These are phyloP conservation scores for Phylloporus scabripes DNA, from an alignment of 768 basidiomycete genomes.

Conservation along the genomic window DNA sequence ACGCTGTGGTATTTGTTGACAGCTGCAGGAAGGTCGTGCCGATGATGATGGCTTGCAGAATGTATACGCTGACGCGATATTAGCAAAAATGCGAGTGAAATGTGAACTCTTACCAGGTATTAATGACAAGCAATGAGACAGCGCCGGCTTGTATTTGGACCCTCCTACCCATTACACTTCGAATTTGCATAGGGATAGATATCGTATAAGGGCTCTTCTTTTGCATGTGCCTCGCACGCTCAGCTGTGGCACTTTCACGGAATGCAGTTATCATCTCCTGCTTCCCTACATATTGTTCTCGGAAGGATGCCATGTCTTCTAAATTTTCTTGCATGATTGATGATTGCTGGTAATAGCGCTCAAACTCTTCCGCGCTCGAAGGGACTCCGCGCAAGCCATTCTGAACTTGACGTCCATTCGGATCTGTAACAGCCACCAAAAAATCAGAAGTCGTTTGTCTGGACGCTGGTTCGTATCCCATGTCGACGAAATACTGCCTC, in stretches of 20 bases:
- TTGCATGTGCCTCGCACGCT: slow-evolving; percentile 45
- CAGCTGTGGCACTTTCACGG: slow-evolving; percentile 44
- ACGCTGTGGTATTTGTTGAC: slow-evolving; percentile 31
- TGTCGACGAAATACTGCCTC: slow-evolving; percentile 51
- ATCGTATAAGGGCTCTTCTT: slow-evolving; percentile 46
- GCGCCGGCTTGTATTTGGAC: slow-evolving; percentile 44
- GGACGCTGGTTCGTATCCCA: slow-evolving; percentile 51
- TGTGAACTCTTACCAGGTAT: slow-evolving; percentile 11
- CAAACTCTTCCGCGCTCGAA: slow-evolving; percentile 55
- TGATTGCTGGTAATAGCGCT: slow-evolving; percentile 41
- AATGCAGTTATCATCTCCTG: slow-evolving; percentile 40
- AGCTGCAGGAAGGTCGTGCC: slow-evolving; percentile 45
- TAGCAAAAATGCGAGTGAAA: not conserved
- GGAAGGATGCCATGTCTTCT: slow-evolving; percentile 46
- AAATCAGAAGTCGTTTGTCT: slow-evolving; percentile 63
- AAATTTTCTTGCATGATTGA: slow-evolving; percentile 37
- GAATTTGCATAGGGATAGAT: slow-evolving; percentile 43
- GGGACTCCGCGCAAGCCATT: slow-evolving; percentile 23
- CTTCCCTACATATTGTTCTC: slow-evolving; percentile 41
- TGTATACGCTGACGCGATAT: slow-evolving; percentile 32
- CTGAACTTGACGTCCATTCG: slow-evolving; percentile 51
- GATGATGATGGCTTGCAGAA: slow-evolving; percentile 30
- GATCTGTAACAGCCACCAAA: slow-evolving; percentile 57
- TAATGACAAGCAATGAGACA: slow-evolving; percentile 30
- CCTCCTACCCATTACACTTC: slow-evolving; percentile 42